Evolutionary conservation across 441 rosid genomes (phyloP), one percentile per base, ranked within the genome.

Genomic region (Populus hybrid): DNA sequence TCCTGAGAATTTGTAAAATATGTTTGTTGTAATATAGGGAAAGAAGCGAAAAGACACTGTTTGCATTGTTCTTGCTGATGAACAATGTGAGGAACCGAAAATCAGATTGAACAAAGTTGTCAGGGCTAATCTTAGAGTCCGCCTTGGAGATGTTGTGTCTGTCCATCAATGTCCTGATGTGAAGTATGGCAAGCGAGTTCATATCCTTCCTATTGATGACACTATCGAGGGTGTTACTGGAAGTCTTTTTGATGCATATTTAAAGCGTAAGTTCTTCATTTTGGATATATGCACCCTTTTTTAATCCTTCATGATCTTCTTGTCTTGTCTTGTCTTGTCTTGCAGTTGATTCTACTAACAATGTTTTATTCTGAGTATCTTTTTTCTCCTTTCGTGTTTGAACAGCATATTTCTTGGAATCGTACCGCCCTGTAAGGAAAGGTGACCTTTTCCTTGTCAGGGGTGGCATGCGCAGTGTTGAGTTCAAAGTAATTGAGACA

Each of bases 141-240:
- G 92, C 70, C 91, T 90, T 14, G 92, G 94, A 65, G 96, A 91
- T 82, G 94, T 91, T 75, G 88, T 91, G 40, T 91, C 96, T 67
- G 88, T 86, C 32, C 32, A 30, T 30, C 32, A 30, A 30, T 30
- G 32, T 30, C 32, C 32, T 30, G 32, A 30, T 30, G 92, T 91
- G 38, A 91, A 91, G 70, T 91, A 91, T 75, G 94, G 93, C 20
- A 89, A 89, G 84, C 92, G 94, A 73, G 94, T 91, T 18, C 94
- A 91, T 86, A 89, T 91, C 57, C 85, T 91, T 76, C 93, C 94
- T 0, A 78, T 92, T 12, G 97, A 90, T 82, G 97, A 92, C 82
- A 89, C 97, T 1, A 84, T 92, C 71, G 97, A 92, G 84, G 97
- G 94, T n/a, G 88, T 90, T 65, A 88, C 94, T 59, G 97, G 97